Evolutionary conservation across 2,329 filamentous ascomycete species (phyloP).

Genomic region (Fusarium sp.): DNA sequence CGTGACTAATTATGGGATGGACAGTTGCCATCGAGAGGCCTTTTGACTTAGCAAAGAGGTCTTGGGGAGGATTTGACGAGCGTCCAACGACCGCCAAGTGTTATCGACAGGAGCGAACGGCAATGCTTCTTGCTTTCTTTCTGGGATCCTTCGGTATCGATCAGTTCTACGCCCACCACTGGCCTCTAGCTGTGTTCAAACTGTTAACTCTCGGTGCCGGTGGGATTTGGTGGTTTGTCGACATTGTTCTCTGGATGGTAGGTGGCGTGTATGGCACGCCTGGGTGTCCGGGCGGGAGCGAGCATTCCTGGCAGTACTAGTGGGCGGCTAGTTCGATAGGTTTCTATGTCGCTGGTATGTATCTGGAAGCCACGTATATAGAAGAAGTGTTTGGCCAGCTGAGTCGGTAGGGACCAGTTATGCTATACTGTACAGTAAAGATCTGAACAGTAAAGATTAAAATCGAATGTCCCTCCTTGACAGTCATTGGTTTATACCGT

Average conservation of each 20-base stretch:
- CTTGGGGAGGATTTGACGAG: conserved; percentile 29
- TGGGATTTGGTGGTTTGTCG: conserved; percentile 28
- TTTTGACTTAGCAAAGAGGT: neutral
- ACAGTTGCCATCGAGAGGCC: neutral
- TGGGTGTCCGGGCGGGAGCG: conserved; percentile 27
- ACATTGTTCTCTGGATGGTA: conserved; percentile 36
- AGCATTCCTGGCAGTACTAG: conserved; percentile 10
- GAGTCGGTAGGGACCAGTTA: no score
- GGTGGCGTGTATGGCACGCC: conserved; percentile 36
- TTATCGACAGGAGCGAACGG: conserved; percentile 33
- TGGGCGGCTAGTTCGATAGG: neutral
- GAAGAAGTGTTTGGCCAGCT: no score
- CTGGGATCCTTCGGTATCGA: conserved; percentile 27
- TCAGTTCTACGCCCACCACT: conserved; percentile 35
- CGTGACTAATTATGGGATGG: neutral
- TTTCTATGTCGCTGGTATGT: no score
- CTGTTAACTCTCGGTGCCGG: conserved; percentile 21
- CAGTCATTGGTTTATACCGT: no score
- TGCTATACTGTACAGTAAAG: no score
- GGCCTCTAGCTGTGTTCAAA: conserved; percentile 30
- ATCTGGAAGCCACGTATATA: no score
- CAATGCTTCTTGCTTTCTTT: conserved; percentile 27
- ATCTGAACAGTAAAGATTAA: no score
- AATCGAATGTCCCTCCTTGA: no score
- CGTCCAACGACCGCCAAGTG: conserved; percentile 26